Base-by-base conservation (phyloP, 129 eudicot species). In the Flaveria brownii region DNA sequence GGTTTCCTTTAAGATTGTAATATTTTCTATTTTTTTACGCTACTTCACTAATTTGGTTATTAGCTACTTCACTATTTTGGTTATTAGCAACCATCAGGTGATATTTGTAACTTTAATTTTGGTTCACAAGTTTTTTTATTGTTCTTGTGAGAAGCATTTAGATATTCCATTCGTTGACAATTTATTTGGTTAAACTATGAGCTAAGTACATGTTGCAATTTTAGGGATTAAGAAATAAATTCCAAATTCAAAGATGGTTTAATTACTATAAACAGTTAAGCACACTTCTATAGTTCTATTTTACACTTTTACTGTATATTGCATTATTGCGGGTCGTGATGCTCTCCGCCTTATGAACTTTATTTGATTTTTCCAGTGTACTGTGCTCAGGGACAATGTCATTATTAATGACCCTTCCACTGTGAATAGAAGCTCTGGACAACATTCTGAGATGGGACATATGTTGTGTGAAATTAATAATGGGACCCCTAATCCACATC, bases 321-420 rank as follows among this genome's bases (percentile, higher is more conserved):
- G 22, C 22, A 20, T 20, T 20, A 20, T 20, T 78, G 63, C 52
- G 70, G 85, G 70, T 56, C 39, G 8, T 73, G 74, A 45, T 52
- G 71, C 64, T 73, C 67, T 60, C 79, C 71, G 73, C 76, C 88
- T 82, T 84, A 78, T 90, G 82, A 83, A 69, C 91, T 85, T 84
- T 87, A 82, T 82, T 93, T 88, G 91, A 92, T 92, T 82, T 81
- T 72, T 86, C 88, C 90, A 86, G 94, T 92, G 88, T 88, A 79
- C 87, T 88, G 77, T 87, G 87, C 78, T 81, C 97, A 93, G 98
- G 97, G 96, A 91, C 83, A 89, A 89, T 86, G 82, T 91, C 86
- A 77, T 82, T 73, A 59, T 85, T 73, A 91, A 84, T 59, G 87
- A 76, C 49, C 68, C 79, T 78, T 55, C 67, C 54, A 77, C 79